These are phyloP conservation scores for Theobroma grandiflorum DNA, from an alignment of 441 rosid genomes.

Conservation along the genomic window DNA sequence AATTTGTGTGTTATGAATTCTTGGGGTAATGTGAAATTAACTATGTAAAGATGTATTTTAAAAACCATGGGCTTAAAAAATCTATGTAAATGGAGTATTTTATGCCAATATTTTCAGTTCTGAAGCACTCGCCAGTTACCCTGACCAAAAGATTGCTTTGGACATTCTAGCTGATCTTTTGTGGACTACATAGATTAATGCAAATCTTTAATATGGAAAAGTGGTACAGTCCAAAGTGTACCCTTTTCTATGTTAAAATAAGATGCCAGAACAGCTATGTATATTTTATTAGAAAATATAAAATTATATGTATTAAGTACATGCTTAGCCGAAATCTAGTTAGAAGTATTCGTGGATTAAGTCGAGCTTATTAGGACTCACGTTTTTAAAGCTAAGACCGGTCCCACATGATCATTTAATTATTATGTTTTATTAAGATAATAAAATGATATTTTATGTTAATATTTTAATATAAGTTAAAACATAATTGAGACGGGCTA, in stretches of 20 bases:
- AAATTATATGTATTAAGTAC: background rate
- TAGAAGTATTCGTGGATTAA: too few species aligned
- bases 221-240: too few species aligned
- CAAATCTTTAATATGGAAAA: background rate
- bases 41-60: background rate
- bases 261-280: too few species aligned
- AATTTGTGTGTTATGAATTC: background rate
- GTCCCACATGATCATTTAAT: too few species aligned
- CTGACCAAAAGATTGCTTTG: background rate
- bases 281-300: too few species aligned
- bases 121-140: background rate
- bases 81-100: background rate
- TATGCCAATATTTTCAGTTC: background rate
- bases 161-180: background rate
- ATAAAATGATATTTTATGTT: too few species aligned
- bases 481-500: too few species aligned
- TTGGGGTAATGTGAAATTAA: background rate
- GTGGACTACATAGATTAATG: background rate
- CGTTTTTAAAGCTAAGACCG: too few species aligned
- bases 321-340: background rate
- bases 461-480: too few species aligned
- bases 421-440: too few species aligned
- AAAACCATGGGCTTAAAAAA: background rate
- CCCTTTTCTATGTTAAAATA: too few species aligned
- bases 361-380: too few species aligned